Base-by-base conservation (phyloP, 169 alveolate species). In the Babesia ovata region DNA sequence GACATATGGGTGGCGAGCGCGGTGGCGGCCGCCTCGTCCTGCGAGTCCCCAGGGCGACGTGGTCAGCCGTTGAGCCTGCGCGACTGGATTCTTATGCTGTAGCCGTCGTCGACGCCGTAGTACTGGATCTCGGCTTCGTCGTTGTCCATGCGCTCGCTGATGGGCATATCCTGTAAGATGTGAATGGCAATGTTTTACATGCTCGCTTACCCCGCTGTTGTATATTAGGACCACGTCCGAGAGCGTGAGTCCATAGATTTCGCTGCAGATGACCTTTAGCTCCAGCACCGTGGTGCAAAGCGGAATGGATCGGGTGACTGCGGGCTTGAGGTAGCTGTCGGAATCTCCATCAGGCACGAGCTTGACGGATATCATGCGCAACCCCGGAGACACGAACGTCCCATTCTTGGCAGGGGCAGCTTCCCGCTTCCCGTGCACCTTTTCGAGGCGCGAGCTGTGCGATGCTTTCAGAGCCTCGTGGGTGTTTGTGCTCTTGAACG, bases 301-400 rank as follows among this genome's bases (percentile, higher is more conserved):
- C 16, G 85, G 77, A 19, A 82, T 22, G 16, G 39, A 24, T 19
- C 78, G 67, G 49, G 45, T 48, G 39, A 73, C 63, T 6, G 63
- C 46, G 24, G 58, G 69, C 19, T 73, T 70, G 22, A 28, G 24
- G 49, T 29, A 65, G 49, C 79, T 73, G 19, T 65, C 84, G n/a
- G 79, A 73, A 46, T 82, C 85, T 16, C 76, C 89, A 36, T 82
- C 89, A 19, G 89, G 89, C 36, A 82, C 58, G 13, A 82, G 50
- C 21, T 11, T 22, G 42, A 82, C 70, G 24, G 53, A 21, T 0
- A 82, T 58, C 45, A 26, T 39, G 22, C 73, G 72, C 28, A n/a
- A 9, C 3, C 26, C 53, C 52, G 48, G 24, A 8, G 19, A 19
- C 21, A 24, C 17, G 16, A 33, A 2, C n/a, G 0, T 36, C 11